A percentile compares a stretch with the other conserved stretches of the same genome.
These are phyloP conservation scores for Mrakia gelida DNA, from an alignment of 768 basidiomycete genomes.

Conservation along the genomic window DNA sequence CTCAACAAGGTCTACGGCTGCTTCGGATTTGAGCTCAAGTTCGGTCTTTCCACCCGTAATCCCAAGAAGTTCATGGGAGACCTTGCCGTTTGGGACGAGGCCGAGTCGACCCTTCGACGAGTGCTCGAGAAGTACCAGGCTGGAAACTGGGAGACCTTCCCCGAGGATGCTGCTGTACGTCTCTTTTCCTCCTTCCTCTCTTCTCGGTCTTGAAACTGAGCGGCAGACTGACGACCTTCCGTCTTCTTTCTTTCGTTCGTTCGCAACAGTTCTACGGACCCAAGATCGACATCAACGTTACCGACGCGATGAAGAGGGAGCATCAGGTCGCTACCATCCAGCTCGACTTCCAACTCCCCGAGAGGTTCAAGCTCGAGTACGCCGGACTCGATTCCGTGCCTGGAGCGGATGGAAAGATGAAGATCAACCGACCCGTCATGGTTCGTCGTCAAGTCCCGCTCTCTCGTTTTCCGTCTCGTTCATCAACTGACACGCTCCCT, in stretches of 20 bases:
- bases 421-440: slow-evolving; percentile 74
- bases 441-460: not conserved
- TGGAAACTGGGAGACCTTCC: slow-evolving; percentile 86
- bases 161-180: slow-evolving; percentile 76
- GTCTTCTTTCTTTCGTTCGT: not conserved
- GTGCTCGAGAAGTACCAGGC: slow-evolving; percentile 81
- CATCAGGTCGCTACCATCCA: slow-evolving; percentile 99
- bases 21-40: slow-evolving; percentile 90
- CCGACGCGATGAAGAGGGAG: slow-evolving; percentile 82
- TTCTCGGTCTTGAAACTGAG: not conserved
- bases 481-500: not conserved
- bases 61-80: slow-evolving; percentile 90
- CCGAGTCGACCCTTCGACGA: slow-evolving; percentile 55
- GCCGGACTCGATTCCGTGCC: slow-evolving; percentile 60
- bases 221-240: too few species aligned
- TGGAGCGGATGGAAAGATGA: slow-evolving; percentile 32
- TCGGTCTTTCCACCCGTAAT: slow-evolving; percentile 84
- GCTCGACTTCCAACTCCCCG: slow-evolving; percentile 96
- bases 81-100: slow-evolving; percentile 82
- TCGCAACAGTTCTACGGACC: slow-evolving; percentile 77
- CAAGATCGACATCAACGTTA: slow-evolving; percentile 96
- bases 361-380: slow-evolving; percentile 92
- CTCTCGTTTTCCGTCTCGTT: too few species aligned
- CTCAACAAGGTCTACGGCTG: slow-evolving; percentile 87
- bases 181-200: not conserved